phyloP scores from a whole-genome alignment of 2,329 filamentous ascomycete genomes.

The Rhynchosporium secalis region DNA sequence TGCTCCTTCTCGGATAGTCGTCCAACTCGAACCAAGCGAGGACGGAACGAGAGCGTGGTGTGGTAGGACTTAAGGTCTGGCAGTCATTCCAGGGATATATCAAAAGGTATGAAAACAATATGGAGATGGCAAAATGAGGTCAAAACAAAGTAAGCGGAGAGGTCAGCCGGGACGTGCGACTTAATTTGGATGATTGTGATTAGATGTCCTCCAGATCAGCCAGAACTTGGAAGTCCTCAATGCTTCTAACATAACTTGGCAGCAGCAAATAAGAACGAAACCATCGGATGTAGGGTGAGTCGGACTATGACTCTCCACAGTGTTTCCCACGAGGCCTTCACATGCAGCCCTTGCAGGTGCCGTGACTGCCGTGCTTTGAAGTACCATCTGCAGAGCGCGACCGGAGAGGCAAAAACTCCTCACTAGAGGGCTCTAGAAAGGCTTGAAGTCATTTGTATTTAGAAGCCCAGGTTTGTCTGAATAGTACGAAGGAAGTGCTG shows the following conservation, averaged over 20 bases:
- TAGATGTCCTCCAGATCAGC: neutral
- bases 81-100: neutral
- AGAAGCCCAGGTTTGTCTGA: too few species aligned
- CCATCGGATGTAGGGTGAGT: neutral
- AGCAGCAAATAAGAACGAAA: neutral
- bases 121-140: neutral
- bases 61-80: neutral
- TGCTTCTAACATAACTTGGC: neutral
- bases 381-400: too few species aligned
- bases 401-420: too few species aligned
- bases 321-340: too few species aligned
- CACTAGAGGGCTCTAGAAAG: too few species aligned
- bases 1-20: neutral
- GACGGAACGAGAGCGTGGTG: neutral
- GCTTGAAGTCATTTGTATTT: too few species aligned
- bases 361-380: too few species aligned
- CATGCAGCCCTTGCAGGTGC: too few species aligned
- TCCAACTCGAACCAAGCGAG: neutral
- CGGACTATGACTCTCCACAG: too few species aligned
- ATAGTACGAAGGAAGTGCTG: too few species aligned
- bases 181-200: constrained; percentile 1
- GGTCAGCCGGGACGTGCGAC: neutral
- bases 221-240: neutral
- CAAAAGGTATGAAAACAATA: neutral
- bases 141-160: neutral